Evolutionary conservation across 345 rosid genomes (phyloP).

Genomic region (Hibiscus tridactylites): DNA sequence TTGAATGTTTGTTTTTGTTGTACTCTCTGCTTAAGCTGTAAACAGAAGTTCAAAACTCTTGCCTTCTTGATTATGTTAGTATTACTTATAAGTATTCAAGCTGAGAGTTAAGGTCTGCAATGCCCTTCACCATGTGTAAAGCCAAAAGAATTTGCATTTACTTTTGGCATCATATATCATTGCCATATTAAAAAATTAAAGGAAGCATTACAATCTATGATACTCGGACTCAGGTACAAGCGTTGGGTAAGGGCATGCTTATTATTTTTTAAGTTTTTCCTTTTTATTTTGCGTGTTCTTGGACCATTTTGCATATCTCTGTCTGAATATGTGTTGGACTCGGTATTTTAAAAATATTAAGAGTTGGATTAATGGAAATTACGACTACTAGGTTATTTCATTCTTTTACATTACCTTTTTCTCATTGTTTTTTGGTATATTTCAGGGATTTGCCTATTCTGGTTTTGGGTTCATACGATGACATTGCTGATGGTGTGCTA

Average conservation of each 20-base stretch:
- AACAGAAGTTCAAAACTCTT: not conserved
- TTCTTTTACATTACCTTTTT: not conserved
- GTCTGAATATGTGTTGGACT: too few relatives aligned
- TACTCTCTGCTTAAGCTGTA: not conserved
- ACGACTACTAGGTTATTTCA: not conserved
- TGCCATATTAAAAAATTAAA: not conserved
- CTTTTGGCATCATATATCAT: not conserved
- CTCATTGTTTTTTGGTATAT: not conserved
- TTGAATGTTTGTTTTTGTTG: not conserved
- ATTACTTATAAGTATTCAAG: not conserved
- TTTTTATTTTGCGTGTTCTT: not conserved
- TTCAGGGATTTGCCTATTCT: constrained; percentile 73
- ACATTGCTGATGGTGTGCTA: constrained; percentile 31
- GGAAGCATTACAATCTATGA: not conserved
- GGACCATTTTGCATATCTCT: too few relatives aligned
- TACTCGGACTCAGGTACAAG: too few relatives aligned
- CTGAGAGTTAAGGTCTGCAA: not conserved
- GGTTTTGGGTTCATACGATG: constrained; percentile 43
- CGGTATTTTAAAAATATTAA: too few relatives aligned
- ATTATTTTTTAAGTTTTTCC: not conserved
- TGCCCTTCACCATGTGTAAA: not conserved
- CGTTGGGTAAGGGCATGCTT: too few relatives aligned
- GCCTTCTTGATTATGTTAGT: not conserved
- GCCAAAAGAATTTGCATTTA: not conserved
- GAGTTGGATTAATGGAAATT: too few relatives aligned